Base-by-base conservation (phyloP, 768 basidiomycete species). In the Peribolospora baueri region DNA sequence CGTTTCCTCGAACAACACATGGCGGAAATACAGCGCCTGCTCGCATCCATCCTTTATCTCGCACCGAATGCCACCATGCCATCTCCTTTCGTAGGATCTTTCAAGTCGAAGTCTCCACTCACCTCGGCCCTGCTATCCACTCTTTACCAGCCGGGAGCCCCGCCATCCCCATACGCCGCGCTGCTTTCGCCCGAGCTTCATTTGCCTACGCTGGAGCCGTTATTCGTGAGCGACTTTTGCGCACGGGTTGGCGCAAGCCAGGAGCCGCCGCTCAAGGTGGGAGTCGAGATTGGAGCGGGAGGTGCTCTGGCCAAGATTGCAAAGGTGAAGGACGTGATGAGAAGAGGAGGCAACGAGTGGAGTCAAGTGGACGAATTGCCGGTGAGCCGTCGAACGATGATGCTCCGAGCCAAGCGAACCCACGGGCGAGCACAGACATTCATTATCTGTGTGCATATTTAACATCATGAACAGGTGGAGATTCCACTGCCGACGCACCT, bases 311-410 rank as follows among this genome's bases (percentile, higher is more conserved):
- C 82, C 5, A 77, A 82, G 63, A 90, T 97, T 48, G 86, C 91
- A 70, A 97, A 95, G 66, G 90, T 86, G 5, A 75, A 84, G 58
- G 82, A 80, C 58, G 84, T 97, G 38, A 84, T 97, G 81, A 91
- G 64, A 74, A 81, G 61, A 82, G 85, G 72, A 86, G 83, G 61
- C 25, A 25, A 25, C 25, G 85, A 87, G 69, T 93, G 91, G 82
- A 81, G 78, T 65, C 82, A 82, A 60, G 75, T 77, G 25, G 80
- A 84, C 55, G 91, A 97, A 64, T 68, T 97, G 50, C 90, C 91
- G 5, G 90, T 95, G 62, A 55, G 70, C 68, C 42, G 3, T 41
- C 42, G 42, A 25, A 42, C 40, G 10, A 37, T 9, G 46, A 25
- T 41, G 9, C 25, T 25, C 25, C 25, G 25, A 25, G 25, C 25